phyloP scores from a whole-genome alignment of 192 early-diverging fungal species.

The Blastocladiella britannica region DNA sequence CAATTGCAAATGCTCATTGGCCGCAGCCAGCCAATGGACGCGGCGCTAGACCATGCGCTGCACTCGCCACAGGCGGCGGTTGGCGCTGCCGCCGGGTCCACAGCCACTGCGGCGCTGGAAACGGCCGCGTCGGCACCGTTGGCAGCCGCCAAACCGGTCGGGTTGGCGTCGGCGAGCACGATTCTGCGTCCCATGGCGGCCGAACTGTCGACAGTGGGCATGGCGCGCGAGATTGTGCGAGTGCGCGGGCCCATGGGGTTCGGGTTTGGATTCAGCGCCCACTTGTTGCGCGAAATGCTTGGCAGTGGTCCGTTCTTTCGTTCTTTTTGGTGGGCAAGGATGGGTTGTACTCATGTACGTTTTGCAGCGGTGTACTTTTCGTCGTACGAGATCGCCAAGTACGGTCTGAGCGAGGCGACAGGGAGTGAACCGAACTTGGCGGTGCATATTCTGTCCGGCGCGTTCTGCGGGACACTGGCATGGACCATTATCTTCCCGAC shows the following conservation, averaged over 20 bases:
- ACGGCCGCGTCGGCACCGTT: too few species aligned
- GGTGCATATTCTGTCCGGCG: conserved; percentile 56
- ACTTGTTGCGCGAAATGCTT: conserved; percentile 35
- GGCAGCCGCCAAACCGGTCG: too few species aligned
- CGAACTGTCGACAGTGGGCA: neutral
- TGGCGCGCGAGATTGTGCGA: conserved; percentile 26
- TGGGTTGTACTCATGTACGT: too few species aligned
- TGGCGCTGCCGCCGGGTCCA: too few species aligned
- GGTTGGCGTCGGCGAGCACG: too few species aligned
- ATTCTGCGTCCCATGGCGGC: neutral
- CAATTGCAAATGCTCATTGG: conserved; percentile 39
- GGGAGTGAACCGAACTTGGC: conserved; percentile 7
- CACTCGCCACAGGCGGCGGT: too few species aligned
- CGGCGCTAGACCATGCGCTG: too few species aligned
- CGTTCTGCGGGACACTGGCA: conserved; percentile 49
- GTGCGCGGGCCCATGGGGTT: conserved; percentile 24
- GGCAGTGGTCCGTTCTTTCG: conserved; percentile 27
- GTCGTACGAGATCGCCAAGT: conserved; percentile 37
- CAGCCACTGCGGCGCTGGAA: neutral
- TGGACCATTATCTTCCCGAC: conserved; percentile 61
- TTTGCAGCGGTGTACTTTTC: conserved; percentile 55
- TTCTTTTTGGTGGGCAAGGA: too few species aligned
- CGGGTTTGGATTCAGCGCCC: conserved; percentile 18
- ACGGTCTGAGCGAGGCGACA: conserved; percentile 19
- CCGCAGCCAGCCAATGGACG: neutral